phyloP scores from a whole-genome alignment of 2,329 filamentous ascomycete species.

The Fusarium pseudograminearum region DNA sequence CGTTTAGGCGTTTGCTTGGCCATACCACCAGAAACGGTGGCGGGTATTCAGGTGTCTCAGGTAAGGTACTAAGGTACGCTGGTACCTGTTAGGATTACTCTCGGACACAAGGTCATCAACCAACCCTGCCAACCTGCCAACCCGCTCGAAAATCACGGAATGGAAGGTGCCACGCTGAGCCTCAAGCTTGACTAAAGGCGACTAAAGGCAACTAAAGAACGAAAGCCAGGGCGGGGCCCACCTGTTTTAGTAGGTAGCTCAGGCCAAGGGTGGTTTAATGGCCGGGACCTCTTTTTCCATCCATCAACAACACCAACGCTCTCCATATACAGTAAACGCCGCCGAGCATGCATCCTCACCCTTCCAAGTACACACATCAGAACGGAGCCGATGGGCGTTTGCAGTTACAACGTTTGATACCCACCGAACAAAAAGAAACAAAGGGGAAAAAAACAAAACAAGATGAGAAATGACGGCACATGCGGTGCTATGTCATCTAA shows the following conservation, averaged over 20 bases:
- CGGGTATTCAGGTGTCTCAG: conserved; percentile 41
- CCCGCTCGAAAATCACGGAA: not conserved
- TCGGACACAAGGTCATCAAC: conserved; percentile 10
- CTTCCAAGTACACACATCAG: not conserved
- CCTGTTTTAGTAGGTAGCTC: not conserved
- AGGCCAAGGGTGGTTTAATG: conserved; percentile 8
- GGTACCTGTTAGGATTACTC: conserved; percentile 1
- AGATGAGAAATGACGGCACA: not conserved
- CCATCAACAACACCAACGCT: conserved; percentile 39
- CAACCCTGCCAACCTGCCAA: not conserved
- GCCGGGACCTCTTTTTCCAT: conserved; percentile 30
- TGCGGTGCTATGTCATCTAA: conserved; percentile 11
- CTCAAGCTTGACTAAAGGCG: not conserved
- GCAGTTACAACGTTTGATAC: not conserved
- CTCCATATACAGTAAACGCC: conserved; percentile 15
- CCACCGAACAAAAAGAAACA: conserved; percentile 4
- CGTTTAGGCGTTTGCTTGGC: conserved; percentile 3
- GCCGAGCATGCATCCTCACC: conserved; percentile 21
- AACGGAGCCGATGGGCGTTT: not conserved
- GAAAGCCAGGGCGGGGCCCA: not conserved
- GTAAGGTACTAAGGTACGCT: conserved; percentile 5
- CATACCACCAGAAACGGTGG: conserved; percentile 32
- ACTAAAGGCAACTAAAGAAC: not conserved
- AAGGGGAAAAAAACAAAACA: not conserved
- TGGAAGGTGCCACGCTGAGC: conserved; percentile 4